Evolutionary conservation across 129 eudicot species (phyloP), one percentile per base, ranked within the genome.

Genomic region (Dittrichia graveolens): DNA sequence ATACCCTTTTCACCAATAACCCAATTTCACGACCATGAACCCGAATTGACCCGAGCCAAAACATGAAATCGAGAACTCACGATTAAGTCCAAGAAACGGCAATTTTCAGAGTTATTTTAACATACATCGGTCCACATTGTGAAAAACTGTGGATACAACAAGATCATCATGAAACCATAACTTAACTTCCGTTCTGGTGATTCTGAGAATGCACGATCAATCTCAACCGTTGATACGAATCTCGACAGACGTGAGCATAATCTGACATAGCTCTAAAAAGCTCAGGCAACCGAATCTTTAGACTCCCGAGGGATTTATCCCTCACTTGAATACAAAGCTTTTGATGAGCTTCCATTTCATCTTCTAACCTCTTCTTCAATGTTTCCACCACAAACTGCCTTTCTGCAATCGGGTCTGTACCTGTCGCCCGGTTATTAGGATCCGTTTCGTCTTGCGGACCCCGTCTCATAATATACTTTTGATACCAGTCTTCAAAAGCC

Each of bases 401-500:
- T 50, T 93, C 98, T 0, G 85, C 8, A n/a, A 87, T 15, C 3
- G 92, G 96, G 57, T 76, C 78, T 0, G 79, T 63, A 8, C 85
- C 96, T 12, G 50, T 53, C 4, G 65, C 82, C 47, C 81, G 75
- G 38, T 82, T 24, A 24, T 24, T 87, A 1, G 87, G 79, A 52
- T 78, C 90, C 16, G 71, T 47, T 19, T 81, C 89, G 16, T 87
- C 91, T 4, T 86, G 81, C 6, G 91, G 89, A 16, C 80, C 77
- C 41, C 86, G 70, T 9, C 90, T 74, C 68, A 84, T 86, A 52
- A 58, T 70, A 81, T 92, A 80, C 79, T 85, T 93, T 38, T 93
- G 90, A 55, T 81, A 84, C 98, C 98, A 93, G 18, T 93, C 98
- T 8, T 89, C 95, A 57, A 89, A 93, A 12, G 87, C 90, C 40